Conservation (phyloP, 2,329 filamentous ascomycete genomes). For the Colletotrichum trifolii region DNA sequence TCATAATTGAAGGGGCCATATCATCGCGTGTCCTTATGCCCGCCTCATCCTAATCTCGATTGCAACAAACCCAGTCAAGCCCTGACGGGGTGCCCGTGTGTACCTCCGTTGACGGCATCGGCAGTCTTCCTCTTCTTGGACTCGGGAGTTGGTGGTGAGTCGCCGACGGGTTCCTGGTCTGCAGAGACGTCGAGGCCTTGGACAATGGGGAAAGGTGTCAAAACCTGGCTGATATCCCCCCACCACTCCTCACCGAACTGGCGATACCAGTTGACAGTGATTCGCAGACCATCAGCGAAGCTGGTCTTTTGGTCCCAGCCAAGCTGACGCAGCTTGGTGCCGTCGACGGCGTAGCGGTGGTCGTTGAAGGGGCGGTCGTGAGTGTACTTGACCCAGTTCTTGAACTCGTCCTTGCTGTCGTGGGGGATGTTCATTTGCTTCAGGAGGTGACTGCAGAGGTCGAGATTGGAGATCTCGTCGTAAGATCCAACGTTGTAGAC, state of each 20-base stretch:
- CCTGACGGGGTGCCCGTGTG: neutral
- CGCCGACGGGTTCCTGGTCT: slow-evolving; percentile 55
- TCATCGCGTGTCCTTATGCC: slow-evolving; percentile 1
- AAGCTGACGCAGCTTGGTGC: slow-evolving; percentile 72
- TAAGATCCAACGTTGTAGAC: slow-evolving; percentile 86
- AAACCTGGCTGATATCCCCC: slow-evolving; percentile 76
- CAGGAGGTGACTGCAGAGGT: slow-evolving; percentile 74
- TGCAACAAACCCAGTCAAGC: too few species aligned
- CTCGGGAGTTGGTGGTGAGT: slow-evolving; percentile 42
- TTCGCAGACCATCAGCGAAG: slow-evolving; percentile 71
- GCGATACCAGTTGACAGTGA: slow-evolving; percentile 77
- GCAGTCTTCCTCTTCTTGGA: slow-evolving; percentile 39
- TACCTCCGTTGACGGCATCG: slow-evolving; percentile 29
- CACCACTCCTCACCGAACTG: slow-evolving; percentile 76
- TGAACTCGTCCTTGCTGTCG: slow-evolving; percentile 62
- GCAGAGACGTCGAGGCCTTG: slow-evolving; percentile 65
- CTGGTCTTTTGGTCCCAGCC: slow-evolving; percentile 77
- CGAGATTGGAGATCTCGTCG: slow-evolving; percentile 81
- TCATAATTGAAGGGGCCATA: neutral
- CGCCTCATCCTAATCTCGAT: neutral
- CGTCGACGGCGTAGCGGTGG: slow-evolving; percentile 77
- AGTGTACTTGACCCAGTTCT: slow-evolving; percentile 78
- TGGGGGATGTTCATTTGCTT: slow-evolving; percentile 68
- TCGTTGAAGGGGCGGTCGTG: slow-evolving; percentile 84
- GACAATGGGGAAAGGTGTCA: slow-evolving; percentile 75